phyloP scores from a whole-genome alignment of 495 filamentous ascomycete genomes.

The Parachaetomium inaequale region DNA sequence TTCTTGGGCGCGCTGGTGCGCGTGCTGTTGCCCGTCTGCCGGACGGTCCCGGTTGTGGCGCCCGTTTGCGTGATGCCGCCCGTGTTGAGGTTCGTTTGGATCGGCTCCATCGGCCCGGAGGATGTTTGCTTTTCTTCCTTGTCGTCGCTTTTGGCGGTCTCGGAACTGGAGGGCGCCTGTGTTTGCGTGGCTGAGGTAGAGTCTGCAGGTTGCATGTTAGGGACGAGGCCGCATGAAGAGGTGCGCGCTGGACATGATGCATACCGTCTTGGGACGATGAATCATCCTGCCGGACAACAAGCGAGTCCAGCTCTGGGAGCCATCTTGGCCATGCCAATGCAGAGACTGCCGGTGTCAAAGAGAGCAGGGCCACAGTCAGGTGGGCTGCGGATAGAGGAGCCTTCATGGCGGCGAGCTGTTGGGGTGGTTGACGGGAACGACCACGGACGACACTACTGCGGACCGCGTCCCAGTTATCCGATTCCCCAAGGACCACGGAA shows the following conservation, averaged over 20 bases:
- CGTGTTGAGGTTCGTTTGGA: slow-evolving; percentile 36
- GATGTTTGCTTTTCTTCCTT: not conserved
- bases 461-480: slow-evolving; percentile 3
- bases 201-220: slow-evolving; percentile 14
- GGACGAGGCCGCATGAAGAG: not conserved
- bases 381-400: slow-evolving; percentile 26
- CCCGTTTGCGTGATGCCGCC: slow-evolving; percentile 20
- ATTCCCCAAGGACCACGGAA: not conserved
- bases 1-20: slow-evolving; percentile 41
- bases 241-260: not conserved
- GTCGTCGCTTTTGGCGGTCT: slow-evolving; percentile 4
- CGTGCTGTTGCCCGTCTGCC: slow-evolving; percentile 23
- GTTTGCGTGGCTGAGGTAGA: slow-evolving; percentile 22
- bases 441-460: not conserved
- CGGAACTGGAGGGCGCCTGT: slow-evolving; percentile 9
- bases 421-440: slow-evolving; percentile 1
- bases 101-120: not conserved
- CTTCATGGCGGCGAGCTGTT: slow-evolving; percentile 25
- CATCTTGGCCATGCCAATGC: slow-evolving; percentile 36
- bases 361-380: slow-evolving; percentile 36
- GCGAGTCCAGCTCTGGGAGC: slow-evolving; percentile 36
- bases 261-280: slow-evolving; percentile 18
- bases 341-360: slow-evolving; percentile 32
- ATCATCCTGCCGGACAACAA: slow-evolving; percentile 40
- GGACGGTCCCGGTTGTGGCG: slow-evolving; percentile 14